Evolutionary conservation across 2,329 filamentous ascomycete genomes (phyloP).

Genomic region (Pezicula rhizophila): DNA sequence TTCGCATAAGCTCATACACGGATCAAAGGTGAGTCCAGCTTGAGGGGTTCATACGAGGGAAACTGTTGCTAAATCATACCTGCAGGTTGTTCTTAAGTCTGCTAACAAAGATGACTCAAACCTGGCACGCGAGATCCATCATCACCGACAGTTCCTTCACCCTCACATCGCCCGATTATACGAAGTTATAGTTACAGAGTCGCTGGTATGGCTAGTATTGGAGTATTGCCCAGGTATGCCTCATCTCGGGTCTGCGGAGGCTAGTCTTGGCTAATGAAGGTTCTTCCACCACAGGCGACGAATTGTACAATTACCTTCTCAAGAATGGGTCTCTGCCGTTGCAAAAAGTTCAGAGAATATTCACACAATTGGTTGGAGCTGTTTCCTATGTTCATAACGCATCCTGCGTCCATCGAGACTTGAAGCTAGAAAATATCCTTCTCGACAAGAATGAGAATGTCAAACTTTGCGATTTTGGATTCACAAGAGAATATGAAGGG

Average conservation of each 20-base stretch:
- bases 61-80: slow-evolving; percentile 7
- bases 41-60: not conserved
- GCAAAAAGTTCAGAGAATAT: slow-evolving; percentile 88
- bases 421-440: slow-evolving; percentile 95
- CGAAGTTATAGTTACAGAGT: slow-evolving; percentile 96
- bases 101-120: slow-evolving; percentile 95
- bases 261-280: slow-evolving; percentile 23
- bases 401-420: slow-evolving; percentile 90
- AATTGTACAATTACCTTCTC: slow-evolving; percentile 93
- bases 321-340: slow-evolving; percentile 77
- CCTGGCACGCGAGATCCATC: slow-evolving; percentile 93
- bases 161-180: slow-evolving; percentile 95
- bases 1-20: slow-evolving; percentile 94
- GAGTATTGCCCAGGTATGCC: slow-evolving; percentile 85
- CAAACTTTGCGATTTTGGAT: slow-evolving; percentile 96
- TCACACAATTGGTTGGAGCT: slow-evolving; percentile 89
- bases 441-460: slow-evolving; percentile 96
- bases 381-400: slow-evolving; percentile 93
- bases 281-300: slow-evolving; percentile 59
- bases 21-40: slow-evolving; percentile 68
- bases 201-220: slow-evolving; percentile 88
- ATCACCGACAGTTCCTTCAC: slow-evolving; percentile 95
- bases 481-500: slow-evolving; percentile 94
- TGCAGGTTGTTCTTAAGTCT: slow-evolving; percentile 92
- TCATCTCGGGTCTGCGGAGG: not conserved